phyloP scores from a whole-genome alignment of 306 rosid genomes.

The Sphenostylis stenocarpa region DNA sequence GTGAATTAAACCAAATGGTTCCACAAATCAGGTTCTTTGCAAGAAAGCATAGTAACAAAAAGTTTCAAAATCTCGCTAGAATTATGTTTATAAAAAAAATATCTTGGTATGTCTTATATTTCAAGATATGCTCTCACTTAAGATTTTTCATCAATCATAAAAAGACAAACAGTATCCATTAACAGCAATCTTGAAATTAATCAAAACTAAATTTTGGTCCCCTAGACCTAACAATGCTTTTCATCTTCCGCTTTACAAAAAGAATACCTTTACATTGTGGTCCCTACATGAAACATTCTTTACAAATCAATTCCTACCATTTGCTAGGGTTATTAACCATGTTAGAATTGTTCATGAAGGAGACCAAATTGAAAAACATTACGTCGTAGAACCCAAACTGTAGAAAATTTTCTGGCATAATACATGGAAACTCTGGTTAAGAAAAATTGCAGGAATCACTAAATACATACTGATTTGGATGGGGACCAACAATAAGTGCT shows the following conservation, averaged over 20 bases:
- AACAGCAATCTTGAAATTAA: not conserved
- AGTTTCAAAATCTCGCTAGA: not conserved
- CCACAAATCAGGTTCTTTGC: not conserved
- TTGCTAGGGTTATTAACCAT: not conserved
- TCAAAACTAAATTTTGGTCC: not conserved
- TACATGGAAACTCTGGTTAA: not conserved
- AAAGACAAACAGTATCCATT: not conserved
- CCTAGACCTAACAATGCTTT: not conserved
- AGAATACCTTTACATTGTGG: not conserved
- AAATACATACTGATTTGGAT: not conserved
- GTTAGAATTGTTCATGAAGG: not conserved
- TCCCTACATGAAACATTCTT: not conserved
- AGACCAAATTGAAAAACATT: not conserved
- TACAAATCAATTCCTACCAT: not conserved
- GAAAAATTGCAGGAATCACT: not conserved
- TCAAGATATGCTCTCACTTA: too few relatives aligned
- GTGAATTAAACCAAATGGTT: conserved; percentile 3
- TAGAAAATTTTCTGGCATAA: not conserved
- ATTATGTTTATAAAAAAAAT: not conserved
- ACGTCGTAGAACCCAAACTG: not conserved
- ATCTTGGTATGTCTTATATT: conserved; percentile 2
- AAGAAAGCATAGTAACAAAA: not conserved
- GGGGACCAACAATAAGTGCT: not conserved
- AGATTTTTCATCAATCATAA: not conserved
- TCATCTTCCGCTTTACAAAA: not conserved